phyloP scores from a whole-genome alignment of 768 basidiomycete species.

The Panaeolus papilionaceus region DNA sequence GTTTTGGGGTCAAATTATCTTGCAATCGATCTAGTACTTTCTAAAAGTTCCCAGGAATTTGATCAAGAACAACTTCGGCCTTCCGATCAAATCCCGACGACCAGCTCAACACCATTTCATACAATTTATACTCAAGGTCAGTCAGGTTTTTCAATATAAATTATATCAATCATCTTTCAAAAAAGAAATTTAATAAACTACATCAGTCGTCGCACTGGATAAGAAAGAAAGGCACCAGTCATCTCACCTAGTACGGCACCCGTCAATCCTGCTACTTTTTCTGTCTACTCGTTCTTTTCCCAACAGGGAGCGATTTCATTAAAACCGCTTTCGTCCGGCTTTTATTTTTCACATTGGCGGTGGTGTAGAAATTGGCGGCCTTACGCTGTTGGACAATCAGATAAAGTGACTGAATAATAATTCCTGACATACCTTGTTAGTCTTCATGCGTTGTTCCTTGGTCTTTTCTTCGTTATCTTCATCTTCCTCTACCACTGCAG shows the following conservation, averaged over 20 bases:
- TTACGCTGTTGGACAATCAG: constrained; percentile 63
- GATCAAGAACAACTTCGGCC: constrained; percentile 8
- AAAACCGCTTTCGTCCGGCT: constrained; percentile 69
- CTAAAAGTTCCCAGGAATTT: constrained; percentile 45
- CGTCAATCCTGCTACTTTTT: constrained; percentile 29
- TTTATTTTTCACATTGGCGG: constrained; percentile 88
- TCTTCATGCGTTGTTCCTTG: constrained; percentile 88
- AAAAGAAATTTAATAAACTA: neutral
- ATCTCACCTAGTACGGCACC: neutral
- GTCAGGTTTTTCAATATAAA: too few relatives aligned
- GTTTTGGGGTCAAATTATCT: constrained; percentile 35
- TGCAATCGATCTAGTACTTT: constrained; percentile 40
- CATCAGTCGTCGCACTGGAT: too few relatives aligned
- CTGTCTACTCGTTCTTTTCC: constrained; percentile 54
- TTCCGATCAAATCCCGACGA: constrained; percentile 30
- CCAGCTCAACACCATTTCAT: neutral
- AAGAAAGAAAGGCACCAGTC: constrained; percentile 10
- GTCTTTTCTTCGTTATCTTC: constrained; percentile 32
- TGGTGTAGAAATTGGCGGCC: constrained; percentile 87
- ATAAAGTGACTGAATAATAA: constrained; percentile 16
- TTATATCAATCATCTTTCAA: neutral
- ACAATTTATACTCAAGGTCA: too few relatives aligned
- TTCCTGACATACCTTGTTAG: constrained; percentile 73
- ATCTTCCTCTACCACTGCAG: constrained; percentile 39
- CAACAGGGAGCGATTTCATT: constrained; percentile 60